These are phyloP conservation scores for Hanseniaspora sp. DNA, from an alignment of 1,139 yeast genomes.

Conservation along the genomic window DNA sequence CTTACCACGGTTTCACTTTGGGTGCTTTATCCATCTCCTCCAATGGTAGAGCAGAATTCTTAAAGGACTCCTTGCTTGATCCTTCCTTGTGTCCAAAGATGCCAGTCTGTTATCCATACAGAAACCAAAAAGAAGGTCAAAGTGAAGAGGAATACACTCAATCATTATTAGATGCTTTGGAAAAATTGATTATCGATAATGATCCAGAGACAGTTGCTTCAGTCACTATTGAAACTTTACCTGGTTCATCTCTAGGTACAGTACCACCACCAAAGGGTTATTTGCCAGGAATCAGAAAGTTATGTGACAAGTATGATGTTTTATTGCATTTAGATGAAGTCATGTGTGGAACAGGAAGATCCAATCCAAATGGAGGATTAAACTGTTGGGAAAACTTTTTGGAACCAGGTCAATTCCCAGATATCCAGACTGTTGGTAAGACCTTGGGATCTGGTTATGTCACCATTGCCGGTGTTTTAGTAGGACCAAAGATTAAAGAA, in stretches of 20 bases:
- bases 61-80: conserved; percentile 24
- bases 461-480: conserved; percentile 44
- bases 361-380: conserved; percentile 33
- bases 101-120: conserved; percentile 30
- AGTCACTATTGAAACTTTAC: conserved; percentile 35
- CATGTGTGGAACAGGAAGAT: conserved; percentile 47
- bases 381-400: conserved; percentile 42
- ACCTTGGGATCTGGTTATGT: conserved; percentile 47
- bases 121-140: conserved; percentile 30
- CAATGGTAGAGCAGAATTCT: conserved; percentile 30
- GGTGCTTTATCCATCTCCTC: conserved; percentile 39
- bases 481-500: conserved; percentile 37
- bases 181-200: conserved; percentile 32
- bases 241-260: conserved; percentile 38
- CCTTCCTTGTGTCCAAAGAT: conserved; percentile 20
- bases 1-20: conserved; percentile 44
- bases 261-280: conserved; percentile 37
- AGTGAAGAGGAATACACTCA: conserved; percentile 31
- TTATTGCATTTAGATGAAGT: conserved; percentile 44
- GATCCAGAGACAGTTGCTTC: conserved; percentile 37
- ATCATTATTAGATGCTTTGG: conserved; percentile 32
- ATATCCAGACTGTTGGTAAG: conserved; percentile 44
- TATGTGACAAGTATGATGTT: conserved; percentile 43
- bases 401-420: conserved; percentile 35
- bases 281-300: conserved; percentile 36